Percentiles rank a stretch among this genome's conserved stretches.
Evolutionary conservation across 1,139 yeast species (phyloP).

Genomic region (Saccharomycopsis hybrid): DNA sequence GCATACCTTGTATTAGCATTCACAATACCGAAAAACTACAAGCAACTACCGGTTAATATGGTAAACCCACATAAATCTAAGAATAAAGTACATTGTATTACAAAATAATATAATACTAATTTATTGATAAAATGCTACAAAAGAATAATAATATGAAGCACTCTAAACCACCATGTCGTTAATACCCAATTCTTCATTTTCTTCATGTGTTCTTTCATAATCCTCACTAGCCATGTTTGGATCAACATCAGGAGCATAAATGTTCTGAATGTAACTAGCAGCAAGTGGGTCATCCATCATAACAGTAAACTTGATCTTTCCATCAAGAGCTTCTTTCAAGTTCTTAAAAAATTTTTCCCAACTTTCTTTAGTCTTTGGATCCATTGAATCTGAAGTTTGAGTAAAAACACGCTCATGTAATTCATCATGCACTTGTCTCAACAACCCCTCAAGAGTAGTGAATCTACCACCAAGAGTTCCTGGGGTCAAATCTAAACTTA

Average conservation of each 20-base stretch:
- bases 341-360: constrained; percentile 78
- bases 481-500: constrained; percentile 83
- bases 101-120: too few species aligned
- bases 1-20: too few species aligned
- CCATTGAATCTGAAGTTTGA: constrained; percentile 90
- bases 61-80: too few species aligned
- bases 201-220: constrained; percentile 77
- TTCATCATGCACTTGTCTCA: constrained; percentile 85
- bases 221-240: constrained; percentile 93
- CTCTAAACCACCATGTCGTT: constrained; percentile 58
- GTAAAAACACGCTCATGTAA: constrained; percentile 79
- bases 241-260: constrained; percentile 95
- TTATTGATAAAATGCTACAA: too few species aligned
- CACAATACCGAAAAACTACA: too few species aligned
- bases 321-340: constrained; percentile 76
- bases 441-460: constrained; percentile 91
- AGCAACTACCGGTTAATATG: too few species aligned
- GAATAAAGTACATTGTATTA: too few species aligned
- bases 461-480: constrained; percentile 98
- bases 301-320: constrained; percentile 77
- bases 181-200: constrained; percentile 89
- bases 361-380: constrained; percentile 59
- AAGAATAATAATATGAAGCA: background rate
- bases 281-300: constrained; percentile 93
- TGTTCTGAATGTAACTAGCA: constrained; percentile 91